phyloP scores from a whole-genome alignment of 2,329 filamentous ascomycete genomes.

The Aspergillus hiratsukae region DNA sequence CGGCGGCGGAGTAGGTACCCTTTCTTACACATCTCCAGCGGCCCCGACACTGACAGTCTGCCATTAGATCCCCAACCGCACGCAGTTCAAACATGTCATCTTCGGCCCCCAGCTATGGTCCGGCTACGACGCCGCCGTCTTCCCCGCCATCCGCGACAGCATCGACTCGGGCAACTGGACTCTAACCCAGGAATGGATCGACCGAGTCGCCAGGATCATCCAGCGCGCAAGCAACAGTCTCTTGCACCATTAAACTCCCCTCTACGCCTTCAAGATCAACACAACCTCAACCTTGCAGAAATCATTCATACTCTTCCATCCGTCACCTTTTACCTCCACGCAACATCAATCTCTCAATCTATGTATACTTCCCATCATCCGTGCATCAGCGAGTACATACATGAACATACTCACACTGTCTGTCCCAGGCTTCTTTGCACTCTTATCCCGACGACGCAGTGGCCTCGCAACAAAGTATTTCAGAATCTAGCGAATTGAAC shows the following conservation, averaged over 20 bases:
- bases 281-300: neutral
- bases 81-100: constrained; percentile 90
- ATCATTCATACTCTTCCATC: neutral
- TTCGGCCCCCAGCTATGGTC: constrained; percentile 81
- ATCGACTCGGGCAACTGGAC: constrained; percentile 68
- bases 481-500: neutral
- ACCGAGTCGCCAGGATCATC: constrained; percentile 67
- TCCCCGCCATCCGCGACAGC: constrained; percentile 81
- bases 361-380: neutral
- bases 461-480: neutral
- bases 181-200: constrained; percentile 61
- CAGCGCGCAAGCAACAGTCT: constrained; percentile 54
- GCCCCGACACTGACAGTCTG: neutral
- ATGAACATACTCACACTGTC: neutral
- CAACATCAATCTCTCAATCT: neutral
- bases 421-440: neutral
- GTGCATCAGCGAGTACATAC: neutral
- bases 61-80: constrained; percentile 69
- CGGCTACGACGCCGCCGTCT: constrained; percentile 62
- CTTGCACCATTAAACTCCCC: constrained; percentile 25
- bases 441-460: neutral
- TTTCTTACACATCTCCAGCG: neutral
- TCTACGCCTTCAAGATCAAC: neutral
- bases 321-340: neutral
- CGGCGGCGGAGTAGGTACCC: constrained; percentile 65